Evolutionary conservation across 192 early-diverging fungal species (phyloP).

Genomic region (Obelidium mucronatum): DNA sequence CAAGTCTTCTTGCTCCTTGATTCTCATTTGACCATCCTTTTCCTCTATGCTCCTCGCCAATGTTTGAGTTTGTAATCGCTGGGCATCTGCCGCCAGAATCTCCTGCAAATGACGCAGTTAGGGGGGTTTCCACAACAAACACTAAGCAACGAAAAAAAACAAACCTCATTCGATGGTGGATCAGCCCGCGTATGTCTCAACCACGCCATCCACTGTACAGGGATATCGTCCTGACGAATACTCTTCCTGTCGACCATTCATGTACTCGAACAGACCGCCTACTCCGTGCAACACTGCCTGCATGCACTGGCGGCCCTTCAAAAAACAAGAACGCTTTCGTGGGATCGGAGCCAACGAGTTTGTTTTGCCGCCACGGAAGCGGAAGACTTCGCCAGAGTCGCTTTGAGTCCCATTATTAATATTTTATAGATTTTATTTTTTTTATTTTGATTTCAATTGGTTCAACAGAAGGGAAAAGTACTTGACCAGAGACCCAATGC

Average conservation of each 20-base stretch:
- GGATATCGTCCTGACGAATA: conserved; percentile 47
- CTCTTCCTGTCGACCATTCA: conserved; percentile 43
- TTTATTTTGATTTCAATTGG: background rate
- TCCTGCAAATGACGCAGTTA: background rate
- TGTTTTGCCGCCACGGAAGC: conserved; percentile 14
- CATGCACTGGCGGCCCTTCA: conserved; percentile 22
- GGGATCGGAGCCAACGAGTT: conserved; percentile 17
- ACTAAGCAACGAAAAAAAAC: background rate
- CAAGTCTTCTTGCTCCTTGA: background rate
- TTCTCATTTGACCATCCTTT: conserved; percentile 7
- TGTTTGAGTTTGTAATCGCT: background rate
- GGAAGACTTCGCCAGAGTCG: background rate
- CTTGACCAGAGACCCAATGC: background rate
- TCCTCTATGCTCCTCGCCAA: conserved; percentile 2
- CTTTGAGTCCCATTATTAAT: background rate
- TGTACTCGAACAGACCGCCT: conserved; percentile 47
- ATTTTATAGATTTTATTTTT: background rate
- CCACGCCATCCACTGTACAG: conserved; percentile 57
- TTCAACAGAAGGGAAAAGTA: background rate
- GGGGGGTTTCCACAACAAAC: background rate
- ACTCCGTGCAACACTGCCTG: conserved; percentile 3
- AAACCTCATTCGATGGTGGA: conserved; percentile 48
- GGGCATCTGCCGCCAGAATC: conserved; percentile 13
- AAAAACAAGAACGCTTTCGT: conserved; percentile 15
- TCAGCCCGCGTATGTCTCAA: conserved; percentile 48